phyloP scores from a whole-genome alignment of 768 basidiomycete species.

The Boletus vermiculosoides region DNA sequence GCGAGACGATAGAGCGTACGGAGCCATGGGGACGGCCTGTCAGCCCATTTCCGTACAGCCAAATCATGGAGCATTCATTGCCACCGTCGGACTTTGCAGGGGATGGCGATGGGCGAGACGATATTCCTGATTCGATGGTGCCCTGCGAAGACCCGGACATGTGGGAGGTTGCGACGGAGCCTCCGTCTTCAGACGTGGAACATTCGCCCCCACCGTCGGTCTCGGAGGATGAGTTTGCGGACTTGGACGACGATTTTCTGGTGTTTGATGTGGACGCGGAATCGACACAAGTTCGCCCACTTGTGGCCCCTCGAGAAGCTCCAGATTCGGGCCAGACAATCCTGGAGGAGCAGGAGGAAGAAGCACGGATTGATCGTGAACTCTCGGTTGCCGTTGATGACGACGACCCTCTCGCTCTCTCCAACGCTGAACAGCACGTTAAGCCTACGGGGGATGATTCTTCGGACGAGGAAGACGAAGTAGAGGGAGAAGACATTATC shows the following conservation, averaged over 20 bases:
- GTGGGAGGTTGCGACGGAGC: constrained; percentile 27
- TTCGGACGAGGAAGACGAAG: constrained; percentile 31
- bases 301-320: neutral
- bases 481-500: constrained; percentile 53
- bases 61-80: constrained; percentile 32
- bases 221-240: constrained; percentile 22
- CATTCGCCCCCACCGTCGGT: constrained; percentile 1
- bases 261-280: constrained; percentile 19
- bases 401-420: neutral
- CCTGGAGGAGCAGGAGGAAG: constrained; percentile 30
- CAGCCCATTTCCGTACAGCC: constrained; percentile 58
- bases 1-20: constrained; percentile 34
- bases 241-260: constrained; percentile 15
- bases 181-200: constrained; percentile 17
- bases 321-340: constrained; percentile 16
- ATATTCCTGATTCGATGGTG: neutral
- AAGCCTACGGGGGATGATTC: constrained; percentile 14
- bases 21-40: constrained; percentile 68
- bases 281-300: constrained; percentile 11
- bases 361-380: constrained; percentile 36
- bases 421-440: neutral
- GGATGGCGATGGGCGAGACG: neutral
- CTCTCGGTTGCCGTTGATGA: constrained; percentile 34
- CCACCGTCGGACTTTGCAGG: constrained; percentile 13
- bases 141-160: constrained; percentile 5